Percentiles rank a stretch among this genome's conserved stretches.
phyloP scores from a whole-genome alignment of 2,329 filamentous ascomycete genomes.

The Magnaporthiopsis rhizophila region DNA sequence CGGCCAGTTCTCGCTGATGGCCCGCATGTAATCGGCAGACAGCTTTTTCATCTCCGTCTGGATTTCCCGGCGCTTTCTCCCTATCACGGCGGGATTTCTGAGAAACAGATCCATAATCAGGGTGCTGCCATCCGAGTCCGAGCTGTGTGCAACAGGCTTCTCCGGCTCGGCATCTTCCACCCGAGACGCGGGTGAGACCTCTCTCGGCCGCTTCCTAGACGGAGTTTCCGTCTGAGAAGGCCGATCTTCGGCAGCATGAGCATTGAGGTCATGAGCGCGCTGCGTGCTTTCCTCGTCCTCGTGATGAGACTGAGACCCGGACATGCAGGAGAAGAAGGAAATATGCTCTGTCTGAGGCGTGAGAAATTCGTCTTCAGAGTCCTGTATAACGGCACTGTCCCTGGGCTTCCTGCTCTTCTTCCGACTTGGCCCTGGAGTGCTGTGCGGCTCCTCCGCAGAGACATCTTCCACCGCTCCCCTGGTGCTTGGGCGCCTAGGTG shows the following conservation, averaged over 20 bases:
- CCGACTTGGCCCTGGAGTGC: constrained; percentile 10
- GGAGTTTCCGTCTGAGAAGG: neutral
- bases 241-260: neutral
- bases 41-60: constrained; percentile 37
- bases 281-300: constrained; percentile 1
- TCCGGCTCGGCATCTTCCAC: neutral
- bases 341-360: constrained; percentile 31
- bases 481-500: neutral
- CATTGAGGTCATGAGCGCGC: neutral
- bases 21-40: constrained; percentile 36
- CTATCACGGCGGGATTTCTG: constrained; percentile 22
- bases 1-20: constrained; percentile 37
- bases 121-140: constrained; percentile 21
- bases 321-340: constrained; percentile 18
- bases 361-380: constrained; percentile 49
- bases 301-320: neutral
- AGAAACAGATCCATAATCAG: constrained; percentile 29
- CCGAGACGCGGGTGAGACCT: neutral
- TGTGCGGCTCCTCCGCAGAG: neutral
- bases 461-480: neutral
- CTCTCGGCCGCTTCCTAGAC: neutral
- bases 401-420: constrained; percentile 15
- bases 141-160: constrained; percentile 15
- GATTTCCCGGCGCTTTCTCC: constrained; percentile 28
- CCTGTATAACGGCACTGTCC: constrained; percentile 34